phyloP scores from a whole-genome alignment of 2,329 filamentous ascomycete species.

The Pseudonectria foliicola region DNA sequence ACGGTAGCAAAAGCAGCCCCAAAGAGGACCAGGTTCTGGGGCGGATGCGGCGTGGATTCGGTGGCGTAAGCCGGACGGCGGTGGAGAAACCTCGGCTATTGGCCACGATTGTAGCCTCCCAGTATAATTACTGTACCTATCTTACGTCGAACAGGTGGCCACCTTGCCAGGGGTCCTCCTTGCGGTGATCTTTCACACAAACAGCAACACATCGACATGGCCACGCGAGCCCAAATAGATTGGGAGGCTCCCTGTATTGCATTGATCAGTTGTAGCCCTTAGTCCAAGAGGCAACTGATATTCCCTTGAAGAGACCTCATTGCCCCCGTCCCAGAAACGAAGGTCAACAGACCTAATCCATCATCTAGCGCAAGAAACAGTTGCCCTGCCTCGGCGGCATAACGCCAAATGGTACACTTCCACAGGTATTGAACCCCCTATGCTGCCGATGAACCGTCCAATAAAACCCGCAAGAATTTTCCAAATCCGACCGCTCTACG shows the following conservation, averaged over 20 bases:
- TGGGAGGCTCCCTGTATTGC: slow-evolving; percentile 18
- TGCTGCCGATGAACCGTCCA: slow-evolving; percentile 8
- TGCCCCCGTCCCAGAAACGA: slow-evolving; percentile 24
- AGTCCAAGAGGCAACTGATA: slow-evolving; percentile 19
- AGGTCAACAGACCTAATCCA: slow-evolving; percentile 24
- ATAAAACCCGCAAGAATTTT: slow-evolving; percentile 4
- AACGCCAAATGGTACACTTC: slow-evolving; percentile 24
- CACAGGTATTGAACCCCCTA: slow-evolving; percentile 12
- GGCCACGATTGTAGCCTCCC: no score
- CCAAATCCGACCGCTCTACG: slow-evolving; percentile 4
- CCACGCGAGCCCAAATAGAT: slow-evolving; percentile 1
- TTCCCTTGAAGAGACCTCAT: slow-evolving; percentile 19
- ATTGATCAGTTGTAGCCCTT: slow-evolving; percentile 18
- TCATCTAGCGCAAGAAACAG: slow-evolving; percentile 22
- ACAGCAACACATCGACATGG: background rate
- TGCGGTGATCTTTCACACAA: background rate
- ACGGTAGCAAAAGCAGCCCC: no score
- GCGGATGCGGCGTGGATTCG: slow-evolving; percentile 3
- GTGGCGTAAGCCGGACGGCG: slow-evolving; percentile 1
- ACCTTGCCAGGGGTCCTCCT: background rate
- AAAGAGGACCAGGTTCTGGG: slow-evolving; percentile 8
- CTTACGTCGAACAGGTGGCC: background rate
- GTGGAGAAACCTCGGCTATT: slow-evolving; percentile 29
- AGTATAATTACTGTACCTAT: no score
- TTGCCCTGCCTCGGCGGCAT: slow-evolving; percentile 22